Evolutionary conservation across 2,329 filamentous ascomycete species (phyloP), one percentile per base, ranked within the genome.

Genomic region (Diplodia seriata): DNA sequence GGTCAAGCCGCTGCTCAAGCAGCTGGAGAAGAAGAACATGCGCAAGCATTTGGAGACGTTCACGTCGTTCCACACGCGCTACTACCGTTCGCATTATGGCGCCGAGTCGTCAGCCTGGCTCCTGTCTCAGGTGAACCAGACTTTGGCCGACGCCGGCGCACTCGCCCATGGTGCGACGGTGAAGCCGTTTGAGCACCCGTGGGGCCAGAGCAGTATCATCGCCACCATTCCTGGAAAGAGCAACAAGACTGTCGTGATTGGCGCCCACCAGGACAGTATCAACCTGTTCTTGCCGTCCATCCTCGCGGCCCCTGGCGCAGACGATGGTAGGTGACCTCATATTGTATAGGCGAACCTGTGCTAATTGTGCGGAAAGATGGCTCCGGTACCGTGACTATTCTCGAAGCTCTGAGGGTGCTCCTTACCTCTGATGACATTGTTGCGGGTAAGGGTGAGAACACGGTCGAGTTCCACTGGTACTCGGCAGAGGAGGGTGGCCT

Each of bases 401-500:
- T 98, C 65, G 94, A 99, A 81, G 92, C 93, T 3, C 87, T 99
- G 75, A 88, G 93, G 43, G 90, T 92, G 53, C 85, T 98, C 8
- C 85, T 97, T 67, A 86, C 87, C 72, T 90, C 90, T n/a, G 81
- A 90, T 70, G 86, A 89, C 63, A 85, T 97, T 69, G 80, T 89
- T 47, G 81, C 85, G 62, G 93, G 93, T 70, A 87, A 92, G 71
- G 90, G 89, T 4, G 80, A 87, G 69, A 97, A 97, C 81, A 97
- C 93, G 0, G 84, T 99, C 72, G 94, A 98, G 82, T 98, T 98
- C 79, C 94, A 97, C 81, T 97, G 93, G 93, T 97, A 97, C 82
- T 92, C 90, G 54, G 93, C 92, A 12, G 93, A 97, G 78, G 93
- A 97, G 79, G 93, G 90, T 62, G 93, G 94, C 40, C 84, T 97